Percentiles rank a stretch among this genome's conserved stretches.
These are phyloP conservation scores for Nicotiana tomentosiformis DNA, from an alignment of 257 asterid species.

Conservation along the genomic window DNA sequence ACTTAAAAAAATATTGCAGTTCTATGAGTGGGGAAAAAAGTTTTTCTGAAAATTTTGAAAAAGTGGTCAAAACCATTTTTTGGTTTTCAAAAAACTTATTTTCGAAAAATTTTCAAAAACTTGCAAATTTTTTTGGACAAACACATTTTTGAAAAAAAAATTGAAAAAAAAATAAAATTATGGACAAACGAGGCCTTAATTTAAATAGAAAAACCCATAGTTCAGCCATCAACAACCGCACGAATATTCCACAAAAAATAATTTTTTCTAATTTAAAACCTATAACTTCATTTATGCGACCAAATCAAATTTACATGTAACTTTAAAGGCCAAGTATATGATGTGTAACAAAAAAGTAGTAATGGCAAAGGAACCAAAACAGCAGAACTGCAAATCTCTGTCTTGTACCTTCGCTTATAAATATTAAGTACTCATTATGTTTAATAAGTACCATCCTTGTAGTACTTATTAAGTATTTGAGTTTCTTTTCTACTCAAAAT, in stretches of 20 bases:
- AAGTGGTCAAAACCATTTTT: too few relatives aligned
- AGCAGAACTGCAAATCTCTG: background rate
- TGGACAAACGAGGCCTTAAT: too few relatives aligned
- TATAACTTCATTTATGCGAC: background rate
- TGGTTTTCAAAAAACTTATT: too few relatives aligned
- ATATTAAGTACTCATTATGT: background rate
- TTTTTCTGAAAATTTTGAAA: too few relatives aligned
- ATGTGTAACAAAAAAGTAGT: background rate
- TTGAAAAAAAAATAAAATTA: too few relatives aligned
- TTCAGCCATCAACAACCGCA: background rate
- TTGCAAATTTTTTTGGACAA: too few relatives aligned
- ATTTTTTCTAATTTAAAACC: background rate
- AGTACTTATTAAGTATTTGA: background rate
- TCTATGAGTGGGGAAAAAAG: too few relatives aligned
- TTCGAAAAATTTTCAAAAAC: too few relatives aligned
- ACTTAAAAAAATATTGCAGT: too few relatives aligned
- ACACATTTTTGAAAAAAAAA: too few relatives aligned
- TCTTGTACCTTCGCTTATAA: too few relatives aligned
- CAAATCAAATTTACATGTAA: background rate
- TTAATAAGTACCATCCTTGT: background rate
- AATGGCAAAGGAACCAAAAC: background rate
- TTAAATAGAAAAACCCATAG: background rate
- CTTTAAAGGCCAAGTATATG: background rate
- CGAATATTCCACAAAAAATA: background rate
- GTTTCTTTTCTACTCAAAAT: background rate